These are phyloP conservation scores for Exidia glandulosa DNA, from an alignment of 768 basidiomycete genomes.

Conservation along the genomic window DNA sequence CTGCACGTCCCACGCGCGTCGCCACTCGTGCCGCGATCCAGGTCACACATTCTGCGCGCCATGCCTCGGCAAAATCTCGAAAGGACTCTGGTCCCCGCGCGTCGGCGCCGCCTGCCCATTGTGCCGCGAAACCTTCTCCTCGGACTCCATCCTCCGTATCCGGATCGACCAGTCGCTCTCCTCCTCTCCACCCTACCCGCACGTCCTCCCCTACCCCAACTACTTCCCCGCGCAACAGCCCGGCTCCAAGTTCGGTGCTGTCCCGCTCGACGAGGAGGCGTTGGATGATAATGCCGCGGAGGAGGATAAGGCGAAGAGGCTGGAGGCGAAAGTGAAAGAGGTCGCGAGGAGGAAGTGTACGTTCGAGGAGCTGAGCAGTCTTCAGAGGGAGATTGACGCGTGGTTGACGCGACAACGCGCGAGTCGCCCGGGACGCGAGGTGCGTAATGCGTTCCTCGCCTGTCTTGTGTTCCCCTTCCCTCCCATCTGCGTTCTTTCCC, in stretches of 20 bases:
- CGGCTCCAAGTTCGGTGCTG: neutral
- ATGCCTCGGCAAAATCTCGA: slow-evolving; percentile 71
- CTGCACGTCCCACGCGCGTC: too few relatives aligned
- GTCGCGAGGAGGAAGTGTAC: slow-evolving; percentile 80
- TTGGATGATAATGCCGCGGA: slow-evolving; percentile 21
- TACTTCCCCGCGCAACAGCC: neutral
- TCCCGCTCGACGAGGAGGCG: slow-evolving; percentile 15
- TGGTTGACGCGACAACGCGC: slow-evolving; percentile 57
- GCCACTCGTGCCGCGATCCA: too few relatives aligned
- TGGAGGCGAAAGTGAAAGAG: slow-evolving; percentile 69
- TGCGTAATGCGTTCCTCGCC: slow-evolving; percentile 25
- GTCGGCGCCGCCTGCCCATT: slow-evolving; percentile 71
- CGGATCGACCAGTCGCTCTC: slow-evolving; percentile 56
- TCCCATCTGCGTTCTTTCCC: too few relatives aligned
- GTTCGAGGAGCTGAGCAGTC: slow-evolving; percentile 68
- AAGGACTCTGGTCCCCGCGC: slow-evolving; percentile 58
- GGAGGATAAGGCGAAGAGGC: slow-evolving; percentile 41
- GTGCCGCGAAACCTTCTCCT: slow-evolving; percentile 66
- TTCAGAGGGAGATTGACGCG: slow-evolving; percentile 69
- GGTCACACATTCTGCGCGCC: slow-evolving; percentile 71
- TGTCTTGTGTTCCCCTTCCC: neutral
- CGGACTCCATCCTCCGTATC: slow-evolving; percentile 59
- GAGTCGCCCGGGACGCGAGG: slow-evolving; percentile 42
- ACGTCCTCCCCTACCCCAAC: slow-evolving; percentile 9
- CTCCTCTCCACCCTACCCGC: slow-evolving; percentile 42